Percentiles rank a stretch among this genome's conserved stretches.
These are phyloP conservation scores for Entomophthora muscae DNA, from an alignment of 371 early-diverging fungal species.

Conservation along the genomic window DNA sequence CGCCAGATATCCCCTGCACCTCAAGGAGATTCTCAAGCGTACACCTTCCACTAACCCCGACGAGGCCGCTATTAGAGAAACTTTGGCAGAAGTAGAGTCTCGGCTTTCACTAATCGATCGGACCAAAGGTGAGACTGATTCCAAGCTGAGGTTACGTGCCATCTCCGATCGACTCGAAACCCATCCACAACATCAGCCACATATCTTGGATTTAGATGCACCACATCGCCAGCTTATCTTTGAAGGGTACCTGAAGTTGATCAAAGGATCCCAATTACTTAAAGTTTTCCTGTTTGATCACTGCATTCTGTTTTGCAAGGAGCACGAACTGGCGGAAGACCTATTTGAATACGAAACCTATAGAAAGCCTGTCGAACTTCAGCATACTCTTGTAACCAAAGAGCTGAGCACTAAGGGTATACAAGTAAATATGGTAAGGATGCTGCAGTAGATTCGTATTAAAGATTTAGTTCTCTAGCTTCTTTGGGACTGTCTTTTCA, in stretches of 20 bases:
- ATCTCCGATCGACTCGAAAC: not conserved
- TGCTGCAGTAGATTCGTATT: no score
- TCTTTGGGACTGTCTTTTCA: no score
- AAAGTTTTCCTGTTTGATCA: conserved; percentile 75
- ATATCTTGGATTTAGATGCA: conserved; percentile 36
- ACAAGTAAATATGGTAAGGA: no score
- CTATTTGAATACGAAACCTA: conserved; percentile 43
- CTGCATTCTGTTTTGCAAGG: conserved; percentile 56
- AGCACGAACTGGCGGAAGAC: conserved; percentile 25
- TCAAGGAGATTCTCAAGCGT: conserved; percentile 66
- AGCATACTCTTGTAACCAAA: no score
- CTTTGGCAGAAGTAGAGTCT: conserved; percentile 37
- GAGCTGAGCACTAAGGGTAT: no score
- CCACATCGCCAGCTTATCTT: conserved; percentile 44
- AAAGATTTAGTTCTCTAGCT: no score
- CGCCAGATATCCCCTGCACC: conserved; percentile 71
- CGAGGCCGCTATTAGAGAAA: conserved; percentile 31
- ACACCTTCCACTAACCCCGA: conserved; percentile 75
- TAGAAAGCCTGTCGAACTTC: no score
- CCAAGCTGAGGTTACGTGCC: conserved; percentile 14
- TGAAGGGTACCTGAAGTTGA: conserved; percentile 59
- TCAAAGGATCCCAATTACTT: conserved; percentile 29
- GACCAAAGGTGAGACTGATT: not conserved
- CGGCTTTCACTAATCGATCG: conserved; percentile 53
- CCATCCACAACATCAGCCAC: not conserved